Evolutionary conservation across 441 rosid species (phyloP), one percentile per base, ranked within the genome.

Genomic region (Bruguiera hainesii): DNA sequence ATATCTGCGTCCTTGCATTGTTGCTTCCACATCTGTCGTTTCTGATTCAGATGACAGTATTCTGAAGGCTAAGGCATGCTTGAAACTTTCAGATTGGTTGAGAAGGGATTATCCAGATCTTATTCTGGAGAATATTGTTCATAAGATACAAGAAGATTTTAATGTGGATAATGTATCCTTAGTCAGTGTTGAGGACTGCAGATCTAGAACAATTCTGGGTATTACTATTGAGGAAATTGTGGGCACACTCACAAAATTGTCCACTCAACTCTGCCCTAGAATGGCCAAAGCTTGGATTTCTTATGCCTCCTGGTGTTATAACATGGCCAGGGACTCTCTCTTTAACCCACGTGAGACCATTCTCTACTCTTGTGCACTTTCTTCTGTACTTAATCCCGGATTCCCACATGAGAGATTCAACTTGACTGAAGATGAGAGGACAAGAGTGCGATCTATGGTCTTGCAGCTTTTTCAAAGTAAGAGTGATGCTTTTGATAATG

Each of bases 221-320:
- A 64, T 80, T 70, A 69, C 82, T 69, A 67, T 82, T 68, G 92
- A 92, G 82, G 97, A 90, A 81, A 78, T 95, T 65, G 84, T 86
- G 57, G 96, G 99, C 56, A 87, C 87, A 35, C 85, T 82, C 72
- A 78, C 89, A 66, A 95, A 92, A 79, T 85, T 86, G 69, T 92
- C 99, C 58, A 90, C 99, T 60, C 86, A 78, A 78, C 93, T 95
- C 75, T 90, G 98, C 79, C 80, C 99, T 65, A 76, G 75, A 64
- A 87, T 95, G 99, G 98, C 90, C 33, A 95, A 92, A 83, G 82
- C 99, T 66, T 95, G 99, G 99, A 90, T 95, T 82, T 89, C 93
- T 63, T 95, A 95, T 82, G 98, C 91, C 57, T 81, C 93, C 66
- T 95, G 99, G 99, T 95, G 99, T 81, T 95, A 89, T 74, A 76